Evolutionary conservation across 805 yeast species (phyloP).

Genomic region (Candida awuae): DNA sequence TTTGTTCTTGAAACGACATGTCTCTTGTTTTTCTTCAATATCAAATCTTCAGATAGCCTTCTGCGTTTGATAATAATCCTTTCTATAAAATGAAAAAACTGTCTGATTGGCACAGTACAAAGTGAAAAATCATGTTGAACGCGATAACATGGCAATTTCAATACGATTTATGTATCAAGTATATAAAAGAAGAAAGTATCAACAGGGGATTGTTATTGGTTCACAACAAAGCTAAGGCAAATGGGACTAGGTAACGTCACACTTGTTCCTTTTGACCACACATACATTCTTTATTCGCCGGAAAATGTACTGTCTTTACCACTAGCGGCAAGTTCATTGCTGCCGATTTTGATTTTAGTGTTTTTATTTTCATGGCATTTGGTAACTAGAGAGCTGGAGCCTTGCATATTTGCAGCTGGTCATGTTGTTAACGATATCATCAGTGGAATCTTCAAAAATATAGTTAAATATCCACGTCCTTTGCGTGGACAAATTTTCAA

Average conservation of each 20-base stretch:
- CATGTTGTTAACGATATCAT: slow-evolving; percentile 70
- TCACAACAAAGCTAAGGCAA: background rate
- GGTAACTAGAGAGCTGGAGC: slow-evolving; percentile 75
- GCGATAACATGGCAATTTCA: no score
- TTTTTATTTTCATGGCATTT: slow-evolving; percentile 82
- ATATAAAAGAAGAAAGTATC: no score
- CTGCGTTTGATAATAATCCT: no score
- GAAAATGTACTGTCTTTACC: slow-evolving; percentile 49
- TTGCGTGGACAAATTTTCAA: slow-evolving; percentile 31
- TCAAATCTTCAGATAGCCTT: no score
- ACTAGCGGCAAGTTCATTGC: slow-evolving; percentile 65
- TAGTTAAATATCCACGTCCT: slow-evolving; percentile 72
- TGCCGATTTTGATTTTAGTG: slow-evolving; percentile 72
- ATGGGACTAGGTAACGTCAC: slow-evolving; percentile 2
- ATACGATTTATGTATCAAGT: no score
- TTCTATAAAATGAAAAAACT: no score
- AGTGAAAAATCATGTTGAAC: no score
- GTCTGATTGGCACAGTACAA: no score
- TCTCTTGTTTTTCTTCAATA: background rate
- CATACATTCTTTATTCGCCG: slow-evolving; percentile 74
- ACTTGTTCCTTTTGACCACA: slow-evolving; percentile 68
- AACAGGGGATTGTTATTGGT: no score
- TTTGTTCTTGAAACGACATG: slow-evolving; percentile 1
- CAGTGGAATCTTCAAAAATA: slow-evolving; percentile 58
- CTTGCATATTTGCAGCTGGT: slow-evolving; percentile 76